These are phyloP conservation scores for Leccinum obscurum DNA, from an alignment of 768 basidiomycete genomes.

Conservation along the genomic window DNA sequence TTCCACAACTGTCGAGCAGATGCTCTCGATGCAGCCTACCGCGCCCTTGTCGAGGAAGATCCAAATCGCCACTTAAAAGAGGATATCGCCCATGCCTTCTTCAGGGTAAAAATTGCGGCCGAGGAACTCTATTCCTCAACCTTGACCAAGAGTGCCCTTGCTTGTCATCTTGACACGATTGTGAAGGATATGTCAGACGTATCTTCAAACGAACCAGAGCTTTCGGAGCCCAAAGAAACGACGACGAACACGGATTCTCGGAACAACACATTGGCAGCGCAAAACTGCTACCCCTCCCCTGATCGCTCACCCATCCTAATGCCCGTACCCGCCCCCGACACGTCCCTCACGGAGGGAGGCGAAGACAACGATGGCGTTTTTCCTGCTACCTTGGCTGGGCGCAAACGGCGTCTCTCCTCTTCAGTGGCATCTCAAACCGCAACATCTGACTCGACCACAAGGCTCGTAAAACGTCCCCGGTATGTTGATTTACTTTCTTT, in stretches of 20 bases:
- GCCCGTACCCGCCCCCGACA: not conserved
- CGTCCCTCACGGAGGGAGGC: not conserved
- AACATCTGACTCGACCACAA: not conserved
- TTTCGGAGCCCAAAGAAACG: not conserved
- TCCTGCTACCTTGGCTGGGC: not conserved
- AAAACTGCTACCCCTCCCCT: not conserved
- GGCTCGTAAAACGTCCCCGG: not conserved
- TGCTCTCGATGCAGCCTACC: slow-evolving; percentile 27
- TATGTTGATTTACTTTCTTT: too few relatives aligned
- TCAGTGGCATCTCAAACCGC: not conserved
- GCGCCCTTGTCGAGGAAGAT: slow-evolving; percentile 22
- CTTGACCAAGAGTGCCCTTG: slow-evolving; percentile 17
- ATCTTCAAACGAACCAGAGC: not conserved
- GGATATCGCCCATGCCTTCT: slow-evolving; percentile 23
- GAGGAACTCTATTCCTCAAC: too few relatives aligned
- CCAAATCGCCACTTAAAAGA: not conserved
- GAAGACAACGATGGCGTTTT: not conserved
- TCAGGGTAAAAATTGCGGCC: slow-evolving; percentile 26
- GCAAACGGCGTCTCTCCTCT: not conserved
- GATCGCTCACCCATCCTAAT: not conserved
- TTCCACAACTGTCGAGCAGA: slow-evolving; percentile 24
- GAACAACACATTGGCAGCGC: not conserved
- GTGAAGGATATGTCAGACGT: slow-evolving; percentile 21
- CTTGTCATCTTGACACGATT: not conserved
- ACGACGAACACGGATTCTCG: not conserved